Base-by-base conservation (phyloP, 306 rosid species). In the Lotus japonicus region DNA sequence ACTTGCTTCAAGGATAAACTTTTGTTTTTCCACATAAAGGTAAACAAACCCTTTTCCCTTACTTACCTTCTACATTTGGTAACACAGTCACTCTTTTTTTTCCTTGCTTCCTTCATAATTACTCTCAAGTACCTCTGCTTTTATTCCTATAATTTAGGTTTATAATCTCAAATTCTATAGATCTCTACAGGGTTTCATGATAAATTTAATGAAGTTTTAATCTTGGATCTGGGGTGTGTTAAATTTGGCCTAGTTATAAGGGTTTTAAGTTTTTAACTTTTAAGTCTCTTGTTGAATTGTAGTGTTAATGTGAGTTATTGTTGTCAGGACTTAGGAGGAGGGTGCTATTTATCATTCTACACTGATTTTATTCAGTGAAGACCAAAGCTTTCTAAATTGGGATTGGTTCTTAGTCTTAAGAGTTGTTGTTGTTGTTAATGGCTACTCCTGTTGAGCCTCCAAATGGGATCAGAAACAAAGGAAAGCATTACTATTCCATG, bases 371-470 rank as follows among this genome's bases (percentile, higher is more conserved):
- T 43, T 36, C 13, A 50, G 28, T 50, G 8, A 23, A 57, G 13
- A 14, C 55, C 2, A 19, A 44, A 68, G 9, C 31, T 18, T 50
- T 66, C 10, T 48, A 42, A 78, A 55, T 53, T 69, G 53, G 63
- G 63, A 46, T 19, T 54, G 70, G 12, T 66, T 45, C 1, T 3
- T 21, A 48, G n/a, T 11, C n/a, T 1, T 12, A 6, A 13, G 26
- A 33, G 35, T 13, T 28, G n/a, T n/a, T 57, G 15, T 1, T 46
- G 43, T 54, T 81, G 31, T 36, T 63, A 72, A 92, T 92, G 98
- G 96, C 98, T n/a, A 87, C 96, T 49, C 96, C 81, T 7, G 98
- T 92, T 50, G 98, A 84, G 70, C 92, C 98, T 26, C 98, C 98
- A 5, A 89, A 92, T 69, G 98, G 98, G 81, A 70, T 87, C 58